A percentile compares a stretch with the other conserved stretches of the same genome.
These are phyloP conservation scores for Euphorbia schlechtendalii DNA, from an alignment of 441 rosid species.

Conservation along the genomic window DNA sequence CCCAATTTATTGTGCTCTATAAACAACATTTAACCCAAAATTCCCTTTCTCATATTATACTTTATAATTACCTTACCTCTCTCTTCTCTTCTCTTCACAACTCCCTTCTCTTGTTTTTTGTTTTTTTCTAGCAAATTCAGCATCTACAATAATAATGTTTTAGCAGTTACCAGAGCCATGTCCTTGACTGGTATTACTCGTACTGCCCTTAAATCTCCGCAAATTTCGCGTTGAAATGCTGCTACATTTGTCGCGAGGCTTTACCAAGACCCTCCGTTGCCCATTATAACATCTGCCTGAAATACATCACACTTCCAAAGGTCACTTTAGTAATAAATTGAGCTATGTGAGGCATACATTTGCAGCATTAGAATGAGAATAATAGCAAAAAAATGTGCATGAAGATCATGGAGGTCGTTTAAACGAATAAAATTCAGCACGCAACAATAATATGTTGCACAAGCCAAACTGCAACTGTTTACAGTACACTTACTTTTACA, in stretches of 20 bases:
- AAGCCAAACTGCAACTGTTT: too few species aligned
- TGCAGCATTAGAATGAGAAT: too few species aligned
- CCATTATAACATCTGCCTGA: slow-evolving; percentile 94
- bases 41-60: neutral
- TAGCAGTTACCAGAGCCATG: slow-evolving; percentile 29
- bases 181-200: slow-evolving; percentile 24
- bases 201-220: slow-evolving; percentile 30
- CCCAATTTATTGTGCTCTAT: slow-evolving; percentile 16
- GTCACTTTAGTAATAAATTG: neutral
- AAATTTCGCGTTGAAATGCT: slow-evolving; percentile 43
- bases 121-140: slow-evolving; percentile 19
- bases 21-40: slow-evolving; percentile 15
- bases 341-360: too few species aligned
- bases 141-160: neutral
- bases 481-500: too few species aligned
- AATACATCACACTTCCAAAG: slow-evolving; percentile 14
- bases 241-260: slow-evolving; percentile 30
- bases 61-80: too few species aligned
- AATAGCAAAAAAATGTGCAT: too few species aligned
- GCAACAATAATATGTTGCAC: too few species aligned
- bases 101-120: slow-evolving; percentile 35
- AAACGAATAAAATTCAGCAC: too few species aligned
- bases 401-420: too few species aligned
- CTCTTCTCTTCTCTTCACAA: slow-evolving; percentile 39
- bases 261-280: slow-evolving; percentile 89